Conservation (phyloP, 108 stramenopile species). For the Cyclotella sp. region DNA sequence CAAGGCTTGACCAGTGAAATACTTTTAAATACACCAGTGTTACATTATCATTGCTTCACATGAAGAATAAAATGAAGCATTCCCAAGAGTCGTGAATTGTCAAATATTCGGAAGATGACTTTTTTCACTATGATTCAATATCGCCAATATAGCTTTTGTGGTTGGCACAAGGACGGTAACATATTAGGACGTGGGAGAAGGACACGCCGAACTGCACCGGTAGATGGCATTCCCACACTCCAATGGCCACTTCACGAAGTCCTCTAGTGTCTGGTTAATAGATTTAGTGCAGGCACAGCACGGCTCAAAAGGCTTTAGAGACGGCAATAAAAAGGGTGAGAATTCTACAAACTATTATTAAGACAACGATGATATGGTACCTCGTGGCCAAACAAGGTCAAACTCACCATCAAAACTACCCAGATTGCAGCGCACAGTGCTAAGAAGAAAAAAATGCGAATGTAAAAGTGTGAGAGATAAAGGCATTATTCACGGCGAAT, state of each 20-base stretch:
- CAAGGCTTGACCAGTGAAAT: too few relatives aligned
- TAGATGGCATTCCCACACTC: constrained; percentile 42
- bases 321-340: neutral
- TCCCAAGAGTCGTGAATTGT: neutral
- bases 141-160: too few relatives aligned
- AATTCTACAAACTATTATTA: neutral
- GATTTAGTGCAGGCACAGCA: constrained; percentile 31
- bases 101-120: neutral
- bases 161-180: neutral
- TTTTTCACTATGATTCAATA: neutral
- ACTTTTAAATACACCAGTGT: too few relatives aligned
- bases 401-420: constrained; percentile 36
- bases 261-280: constrained; percentile 36
- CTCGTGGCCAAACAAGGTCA: neutral
- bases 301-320: constrained; percentile 34
- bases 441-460: neutral
- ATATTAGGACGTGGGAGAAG: constrained; percentile 29
- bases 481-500: neutral
- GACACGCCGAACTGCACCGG: constrained; percentile 37
- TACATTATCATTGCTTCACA: too few relatives aligned
- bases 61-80: too few relatives aligned
- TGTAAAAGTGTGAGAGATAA: neutral
- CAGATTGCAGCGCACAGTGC: constrained; percentile 33
- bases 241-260: constrained; percentile 37
- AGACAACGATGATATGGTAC: neutral